Evolutionary conservation across 345 rosid genomes (phyloP), one percentile per base, ranked within the genome.

Genomic region (Rhodamnia rubescens): DNA sequence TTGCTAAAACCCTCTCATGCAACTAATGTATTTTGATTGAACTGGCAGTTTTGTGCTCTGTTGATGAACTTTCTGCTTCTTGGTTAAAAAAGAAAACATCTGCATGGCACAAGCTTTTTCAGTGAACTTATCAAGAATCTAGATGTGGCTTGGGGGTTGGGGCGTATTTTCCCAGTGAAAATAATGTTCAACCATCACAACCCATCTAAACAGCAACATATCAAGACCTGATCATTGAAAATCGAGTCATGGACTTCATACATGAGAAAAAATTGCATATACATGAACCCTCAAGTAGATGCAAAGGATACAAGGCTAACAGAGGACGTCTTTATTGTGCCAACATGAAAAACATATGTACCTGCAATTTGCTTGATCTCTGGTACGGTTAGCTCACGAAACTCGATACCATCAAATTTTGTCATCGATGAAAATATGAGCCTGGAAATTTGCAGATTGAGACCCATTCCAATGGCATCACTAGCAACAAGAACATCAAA

Each of bases 381-480:
- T 53, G 98, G 88, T 88, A 94, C 89, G 16, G 97, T 95, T 82
- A 96, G 92, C 80, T 92, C 87, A 85, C 98, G 92, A 85, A 89
- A 90, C 90, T 90, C 95, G 26, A 84, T 44, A 82, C 99, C 99
- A 86, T 95, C 98, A 84, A 89, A 95, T 86, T 96, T 96, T 85
- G 91, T 42, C 91, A 96, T 89, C 8, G 95, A 91, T 75, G 98
- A 92, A 89, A 96, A 96, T 88, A 96, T 93, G 52, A 96, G 93
- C 91, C 98, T 92, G 58, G 99, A 95, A 83, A 96, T 96, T 82
- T 95, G 94, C 86, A 96, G 91, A 88, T 96, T 96, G 85, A 96
- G 97, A 74, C 99, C 98, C 99, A 96, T 96, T 87, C 98, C 99
- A 82, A 96, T 95, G 84, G 99, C 99, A 90, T 96, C 99, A 90